These are phyloP conservation scores for Debaryomycetaceae sp. DNA, from an alignment of 1,139 yeast species.

Conservation along the genomic window DNA sequence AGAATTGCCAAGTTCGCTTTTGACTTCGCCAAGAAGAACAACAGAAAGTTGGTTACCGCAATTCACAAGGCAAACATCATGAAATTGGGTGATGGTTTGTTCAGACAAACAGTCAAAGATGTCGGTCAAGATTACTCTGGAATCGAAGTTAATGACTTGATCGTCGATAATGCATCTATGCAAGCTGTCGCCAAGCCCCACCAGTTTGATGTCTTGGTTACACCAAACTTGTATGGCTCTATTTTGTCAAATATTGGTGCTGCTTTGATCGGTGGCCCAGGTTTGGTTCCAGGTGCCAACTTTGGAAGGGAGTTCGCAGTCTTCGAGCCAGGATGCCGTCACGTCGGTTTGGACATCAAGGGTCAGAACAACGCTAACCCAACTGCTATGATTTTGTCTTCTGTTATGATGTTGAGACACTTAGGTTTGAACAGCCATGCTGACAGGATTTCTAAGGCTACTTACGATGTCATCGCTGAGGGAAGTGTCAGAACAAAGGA, in stretches of 20 bases:
- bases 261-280: constrained; percentile 98
- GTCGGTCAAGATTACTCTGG: constrained; percentile 90
- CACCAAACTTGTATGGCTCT: constrained; percentile 98
- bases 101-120: constrained; percentile 90
- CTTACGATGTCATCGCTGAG: constrained; percentile 83
- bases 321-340: constrained; percentile 99
- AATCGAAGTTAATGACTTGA: constrained; percentile 82
- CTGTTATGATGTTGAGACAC: constrained; percentile 91
- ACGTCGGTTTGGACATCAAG: constrained; percentile 94
- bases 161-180: constrained; percentile 98
- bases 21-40: constrained; percentile 89
- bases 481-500: constrained; percentile 79
- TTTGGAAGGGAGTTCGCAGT: constrained; percentile 97
- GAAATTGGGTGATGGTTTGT: constrained; percentile 98
- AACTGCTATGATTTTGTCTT: constrained; percentile 92
- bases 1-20: constrained; percentile 97
- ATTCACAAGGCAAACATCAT: constrained; percentile 99
- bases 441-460: constrained; percentile 82
- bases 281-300: constrained; percentile 97
- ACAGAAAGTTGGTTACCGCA: constrained; percentile 90
- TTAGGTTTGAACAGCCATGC: constrained; percentile 84
- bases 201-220: constrained; percentile 95
- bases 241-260: constrained; percentile 98
- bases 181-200: constrained; percentile 98
- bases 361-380: constrained; percentile 97